A percentile compares a stretch with the other conserved stretches of the same genome.
These are phyloP conservation scores for Penicillium cataractarum DNA, from an alignment of 495 filamentous ascomycete genomes.

Conservation along the genomic window DNA sequence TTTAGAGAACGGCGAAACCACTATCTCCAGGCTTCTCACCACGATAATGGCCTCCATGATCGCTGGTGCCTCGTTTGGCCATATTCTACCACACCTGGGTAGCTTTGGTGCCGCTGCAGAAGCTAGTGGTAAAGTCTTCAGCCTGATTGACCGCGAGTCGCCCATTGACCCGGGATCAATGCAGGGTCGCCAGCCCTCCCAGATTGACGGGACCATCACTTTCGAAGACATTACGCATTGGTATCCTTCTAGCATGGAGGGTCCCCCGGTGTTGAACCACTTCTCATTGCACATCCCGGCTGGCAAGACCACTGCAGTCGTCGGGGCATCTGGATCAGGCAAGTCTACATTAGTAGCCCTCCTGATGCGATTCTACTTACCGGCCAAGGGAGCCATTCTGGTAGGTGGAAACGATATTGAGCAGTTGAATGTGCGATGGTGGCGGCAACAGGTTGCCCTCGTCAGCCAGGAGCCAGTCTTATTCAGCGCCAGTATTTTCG, in stretches of 20 bases:
- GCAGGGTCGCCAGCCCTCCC: neutral
- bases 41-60: neutral
- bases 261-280: neutral
- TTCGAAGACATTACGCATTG: neutral
- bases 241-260: neutral
- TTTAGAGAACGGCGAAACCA: neutral
- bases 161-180: neutral
- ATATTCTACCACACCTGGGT: neutral
- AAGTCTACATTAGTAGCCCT: slow-evolving; percentile 70
- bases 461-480: slow-evolving; percentile 53
- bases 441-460: slow-evolving; percentile 77
- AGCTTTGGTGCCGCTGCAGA: neutral
- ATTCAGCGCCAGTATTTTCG: slow-evolving; percentile 76
- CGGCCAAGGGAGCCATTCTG: slow-evolving; percentile 51
- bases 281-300: neutral
- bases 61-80: neutral
- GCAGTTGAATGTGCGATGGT: slow-evolving; percentile 77
- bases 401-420: slow-evolving; percentile 53
- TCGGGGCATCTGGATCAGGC: slow-evolving; percentile 62
- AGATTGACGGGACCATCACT: neutral
- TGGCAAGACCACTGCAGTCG: slow-evolving; percentile 58
- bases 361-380: slow-evolving; percentile 64
- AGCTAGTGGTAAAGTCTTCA: neutral
- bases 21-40: neutral
- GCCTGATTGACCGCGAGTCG: neutral